Base-by-base conservation (phyloP, 169 alveolate genomes). In the Babesia ovata region DNA sequence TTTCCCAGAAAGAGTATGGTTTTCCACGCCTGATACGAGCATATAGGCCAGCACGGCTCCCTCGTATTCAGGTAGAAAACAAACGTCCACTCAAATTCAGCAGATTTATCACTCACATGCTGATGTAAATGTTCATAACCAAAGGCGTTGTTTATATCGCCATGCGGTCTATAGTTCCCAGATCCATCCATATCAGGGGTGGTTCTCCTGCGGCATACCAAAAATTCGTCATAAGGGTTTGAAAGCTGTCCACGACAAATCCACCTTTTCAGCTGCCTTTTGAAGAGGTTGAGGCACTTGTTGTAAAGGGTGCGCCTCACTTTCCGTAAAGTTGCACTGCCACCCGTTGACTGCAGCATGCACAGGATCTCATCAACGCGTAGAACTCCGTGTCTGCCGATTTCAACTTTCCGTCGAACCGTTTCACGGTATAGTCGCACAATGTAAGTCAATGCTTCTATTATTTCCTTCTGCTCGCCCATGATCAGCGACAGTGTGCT, bases 61-160 rank as follows among this genome's bases (percentile, higher is more conserved):
- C 53, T 50, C 26, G 45, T 83, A 75, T 24, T 22, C 42, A 87
- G 29, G 63, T 79, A 87, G 70, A 87, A 87, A 58, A 63, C 39
- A 61, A 70, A 87, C 17, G 85, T 84, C 93, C 93, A 87, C 66
- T 87, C 93, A 48, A 78, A 87, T 71, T 76, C 88, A 26, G 83
- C 70, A 54, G 78, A 78, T 29, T 87, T 88, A 14, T 82, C 79
- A 52, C 63, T 52, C 58, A 84, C 58, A 39, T 84, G 84, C 54
- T 87, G 75, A 26, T 65, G 63, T 45, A 83, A 63, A 28, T 71
- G 83, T 63, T 83, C 91, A 36, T 82, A 71, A 36, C n/a, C 10
- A 56, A 50, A 61, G 24, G 67, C 56, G 46, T 60, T 70, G 46
- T 49, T 69, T 62, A 53, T 60, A 52, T 72, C 73, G 14, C 45